Conservation (phyloP, 2,329 filamentous ascomycete species). For the Alternaria panax region DNA sequence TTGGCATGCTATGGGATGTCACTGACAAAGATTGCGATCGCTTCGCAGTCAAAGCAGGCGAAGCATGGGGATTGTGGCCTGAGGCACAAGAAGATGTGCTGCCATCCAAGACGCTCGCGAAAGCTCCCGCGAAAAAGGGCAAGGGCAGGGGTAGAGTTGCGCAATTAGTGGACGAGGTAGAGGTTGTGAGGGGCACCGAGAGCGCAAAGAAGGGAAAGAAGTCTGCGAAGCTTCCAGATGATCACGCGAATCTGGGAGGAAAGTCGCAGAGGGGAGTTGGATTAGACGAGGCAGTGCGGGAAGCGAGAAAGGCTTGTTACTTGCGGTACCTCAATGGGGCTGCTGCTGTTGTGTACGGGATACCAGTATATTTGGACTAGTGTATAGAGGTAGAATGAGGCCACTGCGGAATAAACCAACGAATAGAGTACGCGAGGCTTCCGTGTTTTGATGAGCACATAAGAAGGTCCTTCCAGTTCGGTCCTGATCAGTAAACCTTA, state of each 20-base stretch:
- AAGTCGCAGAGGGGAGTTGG: constrained; percentile 44
- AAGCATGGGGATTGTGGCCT: constrained; percentile 81
- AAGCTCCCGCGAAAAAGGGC: constrained; percentile 34
- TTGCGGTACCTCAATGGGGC: constrained; percentile 93
- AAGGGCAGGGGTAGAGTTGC: constrained; percentile 42
- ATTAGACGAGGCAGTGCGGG: constrained; percentile 81
- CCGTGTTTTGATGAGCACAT: constrained; percentile 1
- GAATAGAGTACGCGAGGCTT: neutral
- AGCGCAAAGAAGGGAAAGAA: constrained; percentile 32
- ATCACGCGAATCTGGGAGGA: constrained; percentile 30
- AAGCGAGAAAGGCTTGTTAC: constrained; percentile 78
- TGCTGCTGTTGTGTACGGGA: constrained; percentile 91
- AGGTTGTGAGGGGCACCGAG: constrained; percentile 26
- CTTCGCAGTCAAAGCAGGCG: constrained; percentile 79
- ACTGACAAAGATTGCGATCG: constrained; percentile 97
- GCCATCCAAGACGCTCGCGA: constrained; percentile 33
- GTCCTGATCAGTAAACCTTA: constrained; percentile 1
- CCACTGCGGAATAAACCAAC: neutral
- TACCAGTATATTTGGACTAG: constrained; percentile 79
- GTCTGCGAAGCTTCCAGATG: constrained; percentile 36
- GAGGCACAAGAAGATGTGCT: constrained; percentile 47
- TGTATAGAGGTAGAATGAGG: neutral
- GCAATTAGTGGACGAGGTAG: constrained; percentile 36
- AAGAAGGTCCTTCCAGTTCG: neutral
- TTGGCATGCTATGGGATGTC: constrained; percentile 96